These are phyloP conservation scores for Sphaerulina musiva DNA, from an alignment of 2,329 filamentous ascomycete species.

Conservation along the genomic window DNA sequence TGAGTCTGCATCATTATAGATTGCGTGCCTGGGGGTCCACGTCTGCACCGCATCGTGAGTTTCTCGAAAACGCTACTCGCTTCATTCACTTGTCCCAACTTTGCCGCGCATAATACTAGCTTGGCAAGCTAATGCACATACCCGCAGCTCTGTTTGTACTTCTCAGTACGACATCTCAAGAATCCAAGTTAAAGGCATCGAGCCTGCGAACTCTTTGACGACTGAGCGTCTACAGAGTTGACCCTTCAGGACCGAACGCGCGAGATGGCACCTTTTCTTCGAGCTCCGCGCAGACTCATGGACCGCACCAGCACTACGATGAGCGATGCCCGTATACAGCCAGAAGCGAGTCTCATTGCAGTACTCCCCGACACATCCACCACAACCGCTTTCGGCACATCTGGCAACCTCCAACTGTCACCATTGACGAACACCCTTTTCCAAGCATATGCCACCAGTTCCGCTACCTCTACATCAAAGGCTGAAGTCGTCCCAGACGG, in stretches of 20 bases:
- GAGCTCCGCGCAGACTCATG: not conserved
- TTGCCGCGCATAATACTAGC: not conserved
- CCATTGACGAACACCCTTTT: not conserved
- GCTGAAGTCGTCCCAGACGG: not conserved
- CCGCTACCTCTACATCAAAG: not conserved
- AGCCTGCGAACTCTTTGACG: no score
- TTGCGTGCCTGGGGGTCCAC: no score
- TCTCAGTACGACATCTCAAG: no score
- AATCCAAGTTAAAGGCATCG: no score
- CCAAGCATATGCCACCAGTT: not conserved
- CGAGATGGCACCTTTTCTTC: not conserved
- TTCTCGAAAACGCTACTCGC: not conserved
- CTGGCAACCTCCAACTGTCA: not conserved
- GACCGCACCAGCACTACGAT: not conserved
- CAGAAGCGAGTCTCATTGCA: not conserved
- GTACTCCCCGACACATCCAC: not conserved
- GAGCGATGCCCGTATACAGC: not conserved
- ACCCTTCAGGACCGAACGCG: not conserved
- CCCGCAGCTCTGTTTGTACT: no score
- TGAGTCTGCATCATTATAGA: not conserved
- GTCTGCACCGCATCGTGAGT: not conserved
- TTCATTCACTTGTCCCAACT: not conserved
- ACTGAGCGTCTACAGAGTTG: no score
- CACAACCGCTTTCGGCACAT: not conserved
- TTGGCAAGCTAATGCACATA: not conserved